Conservation (phyloP, 2,329 filamentous ascomycete species). For the Phialocephala sp. region DNA sequence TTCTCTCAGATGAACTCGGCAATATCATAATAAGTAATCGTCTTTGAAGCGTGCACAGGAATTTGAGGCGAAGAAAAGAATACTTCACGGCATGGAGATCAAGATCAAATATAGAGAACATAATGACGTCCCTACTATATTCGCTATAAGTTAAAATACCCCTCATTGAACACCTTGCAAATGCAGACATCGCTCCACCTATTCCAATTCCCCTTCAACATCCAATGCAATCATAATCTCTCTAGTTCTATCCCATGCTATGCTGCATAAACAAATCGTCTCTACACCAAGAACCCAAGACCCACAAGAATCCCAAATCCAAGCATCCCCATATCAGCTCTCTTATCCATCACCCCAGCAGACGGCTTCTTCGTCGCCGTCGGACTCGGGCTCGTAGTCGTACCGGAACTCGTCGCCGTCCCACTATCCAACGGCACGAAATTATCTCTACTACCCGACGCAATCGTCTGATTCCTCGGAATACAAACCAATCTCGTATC, state of each 20-base stretch:
- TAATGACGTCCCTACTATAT: no score
- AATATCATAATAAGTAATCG: no score
- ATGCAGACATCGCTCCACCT: background rate
- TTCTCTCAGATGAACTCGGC: no score
- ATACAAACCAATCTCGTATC: slow-evolving; percentile 3
- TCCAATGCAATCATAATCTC: background rate
- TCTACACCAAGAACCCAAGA: background rate
- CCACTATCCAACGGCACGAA: background rate
- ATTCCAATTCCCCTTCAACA: background rate
- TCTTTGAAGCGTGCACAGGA: no score
- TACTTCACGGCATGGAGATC: no score
- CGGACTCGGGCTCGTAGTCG: background rate
- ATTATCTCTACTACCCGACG: background rate
- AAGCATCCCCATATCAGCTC: background rate
- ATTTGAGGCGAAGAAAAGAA: no score
- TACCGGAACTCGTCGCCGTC: background rate
- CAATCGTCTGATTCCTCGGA: background rate
- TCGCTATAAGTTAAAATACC: no score
- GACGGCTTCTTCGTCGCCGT: background rate
- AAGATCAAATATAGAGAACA: no score
- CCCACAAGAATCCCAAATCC: background rate
- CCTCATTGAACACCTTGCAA: no score
- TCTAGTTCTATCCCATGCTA: background rate
- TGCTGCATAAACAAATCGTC: background rate
- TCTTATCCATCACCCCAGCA: background rate